Evolutionary conservation across 768 basidiomycete species (phyloP).

Genomic region (Phylloporus sp.): DNA sequence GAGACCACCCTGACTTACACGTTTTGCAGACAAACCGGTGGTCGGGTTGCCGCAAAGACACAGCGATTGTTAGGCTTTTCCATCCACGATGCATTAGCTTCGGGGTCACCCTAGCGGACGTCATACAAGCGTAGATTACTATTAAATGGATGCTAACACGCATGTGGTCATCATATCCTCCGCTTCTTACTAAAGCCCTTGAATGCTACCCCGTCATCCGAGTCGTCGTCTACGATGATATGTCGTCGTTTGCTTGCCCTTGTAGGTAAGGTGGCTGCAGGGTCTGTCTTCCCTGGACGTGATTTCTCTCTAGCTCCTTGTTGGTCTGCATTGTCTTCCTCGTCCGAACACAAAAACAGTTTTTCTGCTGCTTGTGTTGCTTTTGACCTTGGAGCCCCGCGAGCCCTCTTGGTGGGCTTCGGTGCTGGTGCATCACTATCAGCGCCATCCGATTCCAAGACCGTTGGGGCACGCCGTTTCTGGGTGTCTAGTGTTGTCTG

Average conservation of each 20-base stretch:
- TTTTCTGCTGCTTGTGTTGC: conserved; percentile 26
- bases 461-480: conserved; percentile 26
- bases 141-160: not conserved
- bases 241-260: conserved; percentile 27
- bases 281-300: conserved; percentile 2
- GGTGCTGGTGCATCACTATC: conserved; percentile 13
- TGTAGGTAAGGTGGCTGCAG: conserved; percentile 4
- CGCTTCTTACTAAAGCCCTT: conserved; percentile 50
- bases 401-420: conserved; percentile 14
- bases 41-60: conserved; percentile 85
- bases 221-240: conserved; percentile 58
- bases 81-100: conserved; percentile 64
- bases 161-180: conserved; percentile 6
- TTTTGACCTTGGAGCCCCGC: conserved; percentile 30
- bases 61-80: conserved; percentile 82
- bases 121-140: conserved; percentile 1
- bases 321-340: conserved; percentile 28
- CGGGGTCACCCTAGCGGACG: conserved; percentile 3
- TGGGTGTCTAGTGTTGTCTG: conserved; percentile 13
- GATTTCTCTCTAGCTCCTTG: not conserved
- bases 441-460: conserved; percentile 42
- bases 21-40: conserved; percentile 68
- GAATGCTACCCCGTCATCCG: conserved; percentile 70
- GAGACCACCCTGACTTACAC: not conserved
- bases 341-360: conserved; percentile 52